These are phyloP conservation scores for Physcomitrellopsis africana DNA, from an alignment of 225 moss, liverwort and hornwort species.

Conservation along the genomic window DNA sequence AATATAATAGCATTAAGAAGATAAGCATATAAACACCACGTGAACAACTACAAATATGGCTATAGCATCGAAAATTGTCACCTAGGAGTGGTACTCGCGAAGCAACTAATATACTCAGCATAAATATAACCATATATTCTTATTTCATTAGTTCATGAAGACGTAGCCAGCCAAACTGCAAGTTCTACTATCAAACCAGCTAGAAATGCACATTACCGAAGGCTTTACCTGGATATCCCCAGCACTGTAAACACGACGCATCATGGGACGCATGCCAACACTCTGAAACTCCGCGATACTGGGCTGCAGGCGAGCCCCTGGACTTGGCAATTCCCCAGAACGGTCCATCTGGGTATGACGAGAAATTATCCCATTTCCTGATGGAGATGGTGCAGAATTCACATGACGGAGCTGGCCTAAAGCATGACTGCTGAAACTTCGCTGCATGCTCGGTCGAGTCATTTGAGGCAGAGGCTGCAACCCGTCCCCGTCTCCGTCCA, in stretches of 20 bases:
- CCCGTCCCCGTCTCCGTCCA: slow-evolving; percentile 63
- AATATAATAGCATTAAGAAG: slow-evolving; percentile 4
- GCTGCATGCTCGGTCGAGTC: slow-evolving; percentile 61
- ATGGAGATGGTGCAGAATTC: slow-evolving; percentile 27
- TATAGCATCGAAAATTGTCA: background rate
- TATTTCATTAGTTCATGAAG: background rate
- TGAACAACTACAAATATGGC: background rate
- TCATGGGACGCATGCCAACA: slow-evolving; percentile 55
- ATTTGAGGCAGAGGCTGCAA: slow-evolving; percentile 60
- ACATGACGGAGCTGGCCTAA: slow-evolving; percentile 52
- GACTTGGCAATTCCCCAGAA: slow-evolving; percentile 44
- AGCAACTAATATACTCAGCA: background rate
- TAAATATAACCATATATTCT: background rate
- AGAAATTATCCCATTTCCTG: slow-evolving; percentile 31
- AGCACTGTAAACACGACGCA: slow-evolving; percentile 70
- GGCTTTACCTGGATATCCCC: slow-evolving; percentile 61
- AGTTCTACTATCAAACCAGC: background rate
- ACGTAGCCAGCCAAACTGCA: background rate
- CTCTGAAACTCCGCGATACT: slow-evolving; percentile 49
- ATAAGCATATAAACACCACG: background rate
- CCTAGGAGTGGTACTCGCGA: background rate
- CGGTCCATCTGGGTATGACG: slow-evolving; percentile 40
- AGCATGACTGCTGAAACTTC: slow-evolving; percentile 59
- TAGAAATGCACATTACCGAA: background rate
- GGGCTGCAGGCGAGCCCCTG: slow-evolving; percentile 48